Evolutionary conservation across 208 protist genomes (phyloP).

Genomic region (Trypanosoma platydactyli): DNA sequence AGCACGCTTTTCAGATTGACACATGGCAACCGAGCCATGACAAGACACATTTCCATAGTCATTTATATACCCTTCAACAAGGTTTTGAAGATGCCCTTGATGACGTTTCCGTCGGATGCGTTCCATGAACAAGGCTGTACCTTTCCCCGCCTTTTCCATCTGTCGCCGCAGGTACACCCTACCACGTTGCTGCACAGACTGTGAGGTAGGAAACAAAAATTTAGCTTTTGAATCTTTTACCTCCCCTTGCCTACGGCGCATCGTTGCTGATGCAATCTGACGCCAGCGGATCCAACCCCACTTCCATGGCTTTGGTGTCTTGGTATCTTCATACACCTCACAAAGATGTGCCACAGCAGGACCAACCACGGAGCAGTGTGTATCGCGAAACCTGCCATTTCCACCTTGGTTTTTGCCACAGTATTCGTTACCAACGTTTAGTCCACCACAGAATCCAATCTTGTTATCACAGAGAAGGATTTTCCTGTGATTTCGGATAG

Average conservation of each 20-base stretch:
- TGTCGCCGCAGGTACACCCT: slow-evolving; percentile 44
- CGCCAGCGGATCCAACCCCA: slow-evolving; percentile 72
- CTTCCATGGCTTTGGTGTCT: slow-evolving; percentile 82
- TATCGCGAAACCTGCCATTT: slow-evolving; percentile 85
- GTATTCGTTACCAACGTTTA: slow-evolving; percentile 94
- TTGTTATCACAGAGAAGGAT: slow-evolving; percentile 81
- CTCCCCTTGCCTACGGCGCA: slow-evolving; percentile 42
- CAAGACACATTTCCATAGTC: background rate
- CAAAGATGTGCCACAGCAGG: slow-evolving; percentile 74
- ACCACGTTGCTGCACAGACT: slow-evolving; percentile 25
- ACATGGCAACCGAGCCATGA: too few relatives aligned
- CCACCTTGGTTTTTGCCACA: slow-evolving; percentile 66
- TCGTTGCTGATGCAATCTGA: slow-evolving; percentile 73
- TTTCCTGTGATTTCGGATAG: slow-evolving; percentile 91
- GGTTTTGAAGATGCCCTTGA: slow-evolving; percentile 24
- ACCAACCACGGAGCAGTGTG: slow-evolving; percentile 75
- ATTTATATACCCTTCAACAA: slow-evolving; percentile 21
- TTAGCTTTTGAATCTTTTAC: slow-evolving; percentile 34
- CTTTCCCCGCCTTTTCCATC: slow-evolving; percentile 41
- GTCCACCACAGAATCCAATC: slow-evolving; percentile 90
- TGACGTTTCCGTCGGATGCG: slow-evolving; percentile 36
- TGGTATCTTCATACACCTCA: slow-evolving; percentile 87
- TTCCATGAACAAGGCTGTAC: slow-evolving; percentile 29
- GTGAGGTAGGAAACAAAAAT: slow-evolving; percentile 26
- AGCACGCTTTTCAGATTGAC: too few relatives aligned